Evolutionary conservation across 257 asterid genomes (phyloP).

Genomic region (Striga asiatica): DNA sequence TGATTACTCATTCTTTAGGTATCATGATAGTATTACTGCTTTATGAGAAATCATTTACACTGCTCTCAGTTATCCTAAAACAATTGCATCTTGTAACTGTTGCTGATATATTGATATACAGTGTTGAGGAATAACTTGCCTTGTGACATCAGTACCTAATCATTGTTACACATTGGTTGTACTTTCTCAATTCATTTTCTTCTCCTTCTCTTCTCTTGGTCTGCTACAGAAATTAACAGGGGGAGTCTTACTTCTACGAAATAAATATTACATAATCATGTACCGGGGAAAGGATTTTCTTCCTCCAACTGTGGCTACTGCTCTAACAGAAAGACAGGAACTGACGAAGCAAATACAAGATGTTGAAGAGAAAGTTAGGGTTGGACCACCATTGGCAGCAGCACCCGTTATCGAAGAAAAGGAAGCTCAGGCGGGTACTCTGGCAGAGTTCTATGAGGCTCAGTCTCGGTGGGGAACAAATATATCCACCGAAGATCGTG

Average conservation of each 20-base stretch:
- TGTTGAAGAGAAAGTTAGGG: constrained; percentile 71
- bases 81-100: constrained; percentile 5
- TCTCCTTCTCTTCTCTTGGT: constrained; percentile 9
- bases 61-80: neutral
- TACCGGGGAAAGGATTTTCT: constrained; percentile 97
- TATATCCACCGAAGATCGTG: constrained; percentile 63
- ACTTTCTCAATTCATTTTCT: neutral
- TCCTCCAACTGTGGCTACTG: constrained; percentile 76
- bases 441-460: constrained; percentile 93
- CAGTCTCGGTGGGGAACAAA: constrained; percentile 82
- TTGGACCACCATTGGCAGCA: constrained; percentile 22
- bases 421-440: constrained; percentile 69
- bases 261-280: constrained; percentile 83
- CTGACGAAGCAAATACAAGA: constrained; percentile 74
- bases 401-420: constrained; percentile 31
- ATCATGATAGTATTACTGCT: neutral
- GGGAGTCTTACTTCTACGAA: constrained; percentile 81
- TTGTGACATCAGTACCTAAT: neutral
- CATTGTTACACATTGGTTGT: neutral
- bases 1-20: neutral
- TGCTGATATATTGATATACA: constrained; percentile 3
- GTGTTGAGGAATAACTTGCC: constrained; percentile 5
- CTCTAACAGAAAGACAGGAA: constrained; percentile 76
- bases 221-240: constrained; percentile 68
- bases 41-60: neutral